Conservation (phyloP, 2,329 filamentous ascomycete genomes). For the Metarhizium sp. region DNA sequence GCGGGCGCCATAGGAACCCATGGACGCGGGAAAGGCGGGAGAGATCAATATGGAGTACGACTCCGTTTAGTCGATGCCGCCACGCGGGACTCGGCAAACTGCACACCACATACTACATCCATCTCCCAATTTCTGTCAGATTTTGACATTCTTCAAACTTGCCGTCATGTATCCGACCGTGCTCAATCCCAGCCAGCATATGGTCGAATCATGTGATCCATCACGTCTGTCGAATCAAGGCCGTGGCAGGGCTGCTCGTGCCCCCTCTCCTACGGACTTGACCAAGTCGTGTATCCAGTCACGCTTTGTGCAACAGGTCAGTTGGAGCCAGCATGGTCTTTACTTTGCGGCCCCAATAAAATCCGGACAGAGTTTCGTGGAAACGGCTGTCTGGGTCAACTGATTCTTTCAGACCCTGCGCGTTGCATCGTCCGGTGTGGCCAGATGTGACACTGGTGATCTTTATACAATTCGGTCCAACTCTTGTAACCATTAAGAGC, state of each 20-base stretch:
- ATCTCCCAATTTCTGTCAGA: neutral
- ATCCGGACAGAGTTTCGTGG: neutral
- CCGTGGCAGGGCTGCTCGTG: conserved; percentile 6
- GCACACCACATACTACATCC: neutral
- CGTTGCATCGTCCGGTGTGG: neutral
- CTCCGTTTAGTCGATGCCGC: neutral
- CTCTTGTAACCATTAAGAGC: neutral
- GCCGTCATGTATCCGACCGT: neutral
- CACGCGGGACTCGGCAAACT: neutral
- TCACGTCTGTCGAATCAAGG: conserved; percentile 9
- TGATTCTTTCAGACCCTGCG: neutral
- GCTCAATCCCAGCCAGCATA: conserved; percentile 1
- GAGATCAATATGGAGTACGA: no score
- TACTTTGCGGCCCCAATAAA: conserved; percentile 1
- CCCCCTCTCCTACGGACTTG: conserved; percentile 2
- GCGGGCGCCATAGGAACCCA: neutral
- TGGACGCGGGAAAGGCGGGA: no score
- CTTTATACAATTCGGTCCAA: neutral
- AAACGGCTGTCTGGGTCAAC: neutral
- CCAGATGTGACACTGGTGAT: neutral
- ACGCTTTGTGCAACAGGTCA: no score
- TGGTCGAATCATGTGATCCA: conserved; percentile 13
- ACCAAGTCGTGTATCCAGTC: neutral
- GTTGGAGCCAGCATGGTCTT: no score
- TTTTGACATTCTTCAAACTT: neutral